phyloP scores from a whole-genome alignment of 176 grass and related monocot species.

The Rhynchospora tenuis region DNA sequence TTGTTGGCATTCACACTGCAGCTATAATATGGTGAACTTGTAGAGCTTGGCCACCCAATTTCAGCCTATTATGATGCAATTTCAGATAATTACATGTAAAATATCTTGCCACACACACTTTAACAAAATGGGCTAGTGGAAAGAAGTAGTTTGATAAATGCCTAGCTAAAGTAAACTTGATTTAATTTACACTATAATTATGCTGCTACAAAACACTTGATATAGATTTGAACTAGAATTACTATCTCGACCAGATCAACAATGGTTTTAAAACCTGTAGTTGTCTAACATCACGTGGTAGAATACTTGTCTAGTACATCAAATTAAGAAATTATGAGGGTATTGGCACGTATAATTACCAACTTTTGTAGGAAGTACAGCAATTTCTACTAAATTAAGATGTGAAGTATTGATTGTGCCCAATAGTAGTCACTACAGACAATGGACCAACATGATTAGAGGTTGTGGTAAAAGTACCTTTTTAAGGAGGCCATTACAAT shows the following conservation, averaged over 20 bases:
- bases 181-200: neutral
- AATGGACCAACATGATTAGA: neutral
- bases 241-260: neutral
- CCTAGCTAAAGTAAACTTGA: neutral
- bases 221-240: neutral
- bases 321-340: neutral
- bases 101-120: no score
- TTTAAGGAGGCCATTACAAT: neutral
- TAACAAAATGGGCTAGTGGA: no score
- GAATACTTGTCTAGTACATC: neutral
- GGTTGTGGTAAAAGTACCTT: constrained; percentile 1
- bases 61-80: no score
- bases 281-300: neutral
- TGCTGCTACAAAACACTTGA: neutral
- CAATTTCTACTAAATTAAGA: neutral
- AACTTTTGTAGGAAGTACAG: neutral
- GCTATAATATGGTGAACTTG: neutral
- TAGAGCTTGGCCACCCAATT: neutral
- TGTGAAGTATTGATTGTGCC: neutral
- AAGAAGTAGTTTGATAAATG: neutral
- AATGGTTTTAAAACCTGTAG: neutral
- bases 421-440: neutral
- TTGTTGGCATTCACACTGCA: neutral
- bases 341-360: neutral
- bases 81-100: no score